Conservation (phyloP, 208 protist genomes). For the Histomonas meleagridis region DNA sequence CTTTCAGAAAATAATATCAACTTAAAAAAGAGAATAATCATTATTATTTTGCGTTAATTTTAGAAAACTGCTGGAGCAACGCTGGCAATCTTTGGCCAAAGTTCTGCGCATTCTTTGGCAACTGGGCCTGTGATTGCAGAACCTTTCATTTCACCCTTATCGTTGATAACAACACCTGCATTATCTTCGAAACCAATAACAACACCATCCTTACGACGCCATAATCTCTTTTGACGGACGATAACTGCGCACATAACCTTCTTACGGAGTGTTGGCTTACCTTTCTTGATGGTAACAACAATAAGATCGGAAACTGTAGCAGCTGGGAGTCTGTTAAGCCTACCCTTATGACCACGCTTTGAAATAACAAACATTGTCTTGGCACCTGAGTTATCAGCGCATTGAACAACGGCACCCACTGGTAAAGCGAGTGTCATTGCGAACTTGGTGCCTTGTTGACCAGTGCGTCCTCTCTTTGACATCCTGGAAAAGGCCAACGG, state of each 20-base stretch:
- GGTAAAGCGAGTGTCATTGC: conserved; percentile 91
- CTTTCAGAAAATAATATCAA: no score
- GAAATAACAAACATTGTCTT: conserved; percentile 99
- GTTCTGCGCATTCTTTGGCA: conserved; percentile 96
- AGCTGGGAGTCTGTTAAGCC: conserved; percentile 90
- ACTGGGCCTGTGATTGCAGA: conserved; percentile 96
- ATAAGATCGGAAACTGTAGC: conserved; percentile 93
- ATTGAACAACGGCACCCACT: conserved; percentile 94
- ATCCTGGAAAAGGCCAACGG: neutral
- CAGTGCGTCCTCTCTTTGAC: conserved; percentile 47
- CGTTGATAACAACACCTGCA: conserved; percentile 97
- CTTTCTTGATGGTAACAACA: conserved; percentile 98
- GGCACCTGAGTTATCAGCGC: conserved; percentile 98
- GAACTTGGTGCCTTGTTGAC: conserved; percentile 77
- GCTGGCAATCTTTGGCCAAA: conserved; percentile 96
- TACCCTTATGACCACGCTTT: conserved; percentile 85
- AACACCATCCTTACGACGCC: conserved; percentile 85
- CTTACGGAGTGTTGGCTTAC: conserved; percentile 95
- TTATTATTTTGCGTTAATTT: conserved; percentile 47
- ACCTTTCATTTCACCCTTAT: conserved; percentile 98
- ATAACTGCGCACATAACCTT: conserved; percentile 52
- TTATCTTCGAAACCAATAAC: conserved; percentile 99
- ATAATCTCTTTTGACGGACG: conserved; percentile 88
- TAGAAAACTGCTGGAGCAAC: conserved; percentile 82
- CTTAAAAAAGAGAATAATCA: conserved; percentile 37